Conservation (phyloP, 345 rosid genomes). For the Gossypioides kirkii region DNA sequence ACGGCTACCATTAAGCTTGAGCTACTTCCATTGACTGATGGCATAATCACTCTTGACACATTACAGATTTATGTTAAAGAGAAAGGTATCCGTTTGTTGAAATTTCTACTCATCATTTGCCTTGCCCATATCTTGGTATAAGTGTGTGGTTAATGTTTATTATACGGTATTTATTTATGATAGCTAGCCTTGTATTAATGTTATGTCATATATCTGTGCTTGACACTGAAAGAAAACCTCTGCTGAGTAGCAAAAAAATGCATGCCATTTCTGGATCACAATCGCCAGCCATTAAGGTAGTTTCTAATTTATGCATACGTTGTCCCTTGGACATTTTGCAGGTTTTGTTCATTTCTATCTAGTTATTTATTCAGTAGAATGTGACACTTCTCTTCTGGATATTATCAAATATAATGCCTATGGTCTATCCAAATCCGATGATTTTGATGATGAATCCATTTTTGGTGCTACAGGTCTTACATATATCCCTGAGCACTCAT, state of each 20-base stretch:
- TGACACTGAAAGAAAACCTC: not conserved
- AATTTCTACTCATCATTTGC: not conserved
- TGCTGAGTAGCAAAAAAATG: not conserved
- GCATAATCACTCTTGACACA: conserved; percentile 84
- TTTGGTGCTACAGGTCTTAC: conserved; percentile 60
- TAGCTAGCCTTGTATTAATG: not conserved
- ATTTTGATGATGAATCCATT: conserved; percentile 5
- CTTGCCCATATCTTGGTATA: not conserved
- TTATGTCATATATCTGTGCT: not conserved
- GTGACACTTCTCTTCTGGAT: not conserved
- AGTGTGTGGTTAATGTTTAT: not conserved
- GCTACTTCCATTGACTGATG: conserved; percentile 94
- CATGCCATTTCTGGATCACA: not conserved
- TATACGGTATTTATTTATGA: not conserved
- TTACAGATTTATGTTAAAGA: conserved; percentile 83
- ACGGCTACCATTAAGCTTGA: conserved; percentile 84
- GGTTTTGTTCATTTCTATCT: not conserved
- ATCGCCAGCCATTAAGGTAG: not conserved
- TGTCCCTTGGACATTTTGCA: not conserved
- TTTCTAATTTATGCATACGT: not conserved
- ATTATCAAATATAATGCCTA: not conserved
- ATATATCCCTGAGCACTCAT: conserved; percentile 79
- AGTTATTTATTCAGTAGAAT: not conserved
- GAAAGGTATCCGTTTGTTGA: conserved; percentile 54
- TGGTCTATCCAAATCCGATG: not conserved